Base-by-base conservation (phyloP, 2,329 filamentous ascomycete genomes). In the Monosporascus sp. region DNA sequence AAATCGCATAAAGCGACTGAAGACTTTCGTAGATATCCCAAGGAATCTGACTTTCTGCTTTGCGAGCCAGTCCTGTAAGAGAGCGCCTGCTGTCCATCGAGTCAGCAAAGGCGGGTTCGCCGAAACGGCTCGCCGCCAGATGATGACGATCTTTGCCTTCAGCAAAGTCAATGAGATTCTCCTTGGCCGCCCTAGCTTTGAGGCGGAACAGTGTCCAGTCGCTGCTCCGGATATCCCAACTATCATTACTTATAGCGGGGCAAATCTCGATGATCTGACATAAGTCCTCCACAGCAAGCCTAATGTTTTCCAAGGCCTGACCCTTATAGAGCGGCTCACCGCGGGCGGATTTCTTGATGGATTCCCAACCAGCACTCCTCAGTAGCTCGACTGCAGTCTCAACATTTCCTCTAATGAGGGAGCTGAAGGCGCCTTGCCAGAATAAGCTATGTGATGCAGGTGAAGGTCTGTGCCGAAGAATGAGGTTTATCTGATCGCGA, bases 21-120 rank as follows among this genome's bases (percentile, higher is more conserved):
- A 97, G 74, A 60, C 88, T 90, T 65, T 96, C 87, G 67, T 96
- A 97, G 27, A 97, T 84, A 24, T 88, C 84, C 89, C 89, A 96
- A 0, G 92, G 93, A 36, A 97, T 86, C 60, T 86, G 85, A 64
- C 89, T 95, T 62, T 92, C 89, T 2, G 90, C 91, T 70, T 87
- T 89, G 74, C 89, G 67, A 70, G 87, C 72, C 78, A 87, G 69
- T 50, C 88, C 84, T 6, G 85, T 84, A 62, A 84, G 69, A 60
- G 82, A 72, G 65, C 79, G 63, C 64, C 76, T 61, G 63, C 77
- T 66, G 63, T 73, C 60, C 38, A 66, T 60, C 37, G 77, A 70
- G 18, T 60, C 63, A 34, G 60, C 66, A 49, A 66, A 73, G 36
- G 62, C 65, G 24, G 65, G 64, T 42, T 68, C 65, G 5, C 58